phyloP scores from a whole-genome alignment of 2,329 filamentous ascomycete genomes.

The Mollisia scopiformis region DNA sequence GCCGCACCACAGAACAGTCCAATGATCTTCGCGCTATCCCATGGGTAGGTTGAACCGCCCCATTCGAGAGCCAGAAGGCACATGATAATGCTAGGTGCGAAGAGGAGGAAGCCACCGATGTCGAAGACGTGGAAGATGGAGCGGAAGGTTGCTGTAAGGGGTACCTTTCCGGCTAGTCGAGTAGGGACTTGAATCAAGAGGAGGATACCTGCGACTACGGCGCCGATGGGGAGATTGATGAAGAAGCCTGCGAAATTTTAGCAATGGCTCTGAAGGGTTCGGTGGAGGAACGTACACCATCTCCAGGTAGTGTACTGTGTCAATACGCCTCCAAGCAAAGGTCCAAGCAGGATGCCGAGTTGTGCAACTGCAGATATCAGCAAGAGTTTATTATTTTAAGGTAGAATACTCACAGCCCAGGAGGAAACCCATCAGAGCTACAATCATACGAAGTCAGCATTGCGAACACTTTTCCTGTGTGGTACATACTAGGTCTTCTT shows the following conservation, averaged over 20 bases:
- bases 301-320: slow-evolving; percentile 37
- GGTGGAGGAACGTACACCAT: slow-evolving; percentile 25
- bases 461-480: not conserved
- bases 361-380: slow-evolving; percentile 5
- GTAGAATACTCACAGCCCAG: not conserved
- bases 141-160: not conserved
- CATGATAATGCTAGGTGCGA: slow-evolving; percentile 37
- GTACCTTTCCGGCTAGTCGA: not conserved
- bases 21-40: slow-evolving; percentile 33
- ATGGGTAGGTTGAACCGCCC: slow-evolving; percentile 37
- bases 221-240: slow-evolving; percentile 46
- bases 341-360: slow-evolving; percentile 26
- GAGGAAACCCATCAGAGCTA: slow-evolving; percentile 5
- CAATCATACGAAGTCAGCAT: not conserved
- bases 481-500: slow-evolving; percentile 11
- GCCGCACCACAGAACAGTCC: slow-evolving; percentile 30
- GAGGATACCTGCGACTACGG: slow-evolving; percentile 35
- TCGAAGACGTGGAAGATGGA: slow-evolving; percentile 29
- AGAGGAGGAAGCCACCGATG: slow-evolving; percentile 36
- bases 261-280: not conserved
- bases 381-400: not conserved
- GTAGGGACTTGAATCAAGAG: slow-evolving; percentile 38
- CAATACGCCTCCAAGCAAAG: slow-evolving; percentile 37
- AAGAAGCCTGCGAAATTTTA: slow-evolving; percentile 35
- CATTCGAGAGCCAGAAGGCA: slow-evolving; percentile 39